Percentiles rank a stretch among this genome's conserved stretches.
Evolutionary conservation across 2,329 filamentous ascomycete genomes (phyloP).

Genomic region (Fusarium coffeatum): DNA sequence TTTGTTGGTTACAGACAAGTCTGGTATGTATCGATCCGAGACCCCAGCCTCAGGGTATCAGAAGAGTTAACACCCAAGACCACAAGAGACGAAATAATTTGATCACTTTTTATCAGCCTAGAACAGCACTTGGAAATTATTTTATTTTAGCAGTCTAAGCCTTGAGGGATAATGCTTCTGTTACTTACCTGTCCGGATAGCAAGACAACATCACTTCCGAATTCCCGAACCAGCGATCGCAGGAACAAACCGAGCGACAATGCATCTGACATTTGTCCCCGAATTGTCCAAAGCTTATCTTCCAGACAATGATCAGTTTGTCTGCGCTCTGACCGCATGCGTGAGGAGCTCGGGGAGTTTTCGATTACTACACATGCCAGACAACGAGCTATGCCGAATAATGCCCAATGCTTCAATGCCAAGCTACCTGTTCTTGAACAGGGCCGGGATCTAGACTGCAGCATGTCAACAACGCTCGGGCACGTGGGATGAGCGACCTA

Average conservation of each 20-base stretch:
- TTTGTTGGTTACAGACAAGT: not conserved
- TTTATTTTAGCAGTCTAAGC: too few species aligned
- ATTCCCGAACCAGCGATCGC: not conserved
- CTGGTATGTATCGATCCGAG: not conserved
- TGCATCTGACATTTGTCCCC: not conserved
- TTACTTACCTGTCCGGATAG: too few species aligned
- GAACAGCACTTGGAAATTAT: too few species aligned
- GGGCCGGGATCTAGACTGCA: not conserved
- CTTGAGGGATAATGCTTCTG: too few species aligned
- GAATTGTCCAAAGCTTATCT: not conserved
- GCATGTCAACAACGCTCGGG: not conserved
- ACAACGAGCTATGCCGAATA: not conserved
- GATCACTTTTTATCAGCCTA: too few species aligned
- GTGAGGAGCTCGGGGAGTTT: not conserved
- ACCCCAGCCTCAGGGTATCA: too few species aligned
- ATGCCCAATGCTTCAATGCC: not conserved
- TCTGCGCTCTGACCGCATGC: not conserved
- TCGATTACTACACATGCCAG: not conserved
- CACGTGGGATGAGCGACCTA: not conserved
- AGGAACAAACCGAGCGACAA: not conserved
- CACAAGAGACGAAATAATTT: too few species aligned
- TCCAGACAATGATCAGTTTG: not conserved
- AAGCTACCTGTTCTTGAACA: not conserved
- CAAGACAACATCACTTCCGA: not conserved
- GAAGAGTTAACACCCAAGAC: too few species aligned